Conservation (phyloP, 148 eudicot species). For the Mesembryanthemum crystallinum region DNA sequence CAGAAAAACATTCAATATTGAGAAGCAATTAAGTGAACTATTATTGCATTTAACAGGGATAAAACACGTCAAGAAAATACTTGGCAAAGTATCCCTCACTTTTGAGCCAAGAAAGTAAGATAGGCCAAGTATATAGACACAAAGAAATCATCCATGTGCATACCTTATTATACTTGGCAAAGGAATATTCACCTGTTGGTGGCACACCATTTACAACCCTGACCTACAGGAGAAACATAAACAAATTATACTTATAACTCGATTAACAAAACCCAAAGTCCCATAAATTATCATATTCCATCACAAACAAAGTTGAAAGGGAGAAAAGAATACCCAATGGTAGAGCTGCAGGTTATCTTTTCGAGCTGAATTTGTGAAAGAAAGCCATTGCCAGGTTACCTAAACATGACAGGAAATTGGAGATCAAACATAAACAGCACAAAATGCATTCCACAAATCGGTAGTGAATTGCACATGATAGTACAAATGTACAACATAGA, state of each 20-base stretch:
- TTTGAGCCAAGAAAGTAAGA: background rate
- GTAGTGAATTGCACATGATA: background rate
- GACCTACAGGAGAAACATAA: slow-evolving; percentile 43
- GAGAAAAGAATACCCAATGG: slow-evolving; percentile 57
- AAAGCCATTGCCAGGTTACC: slow-evolving; percentile 97
- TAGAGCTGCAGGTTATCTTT: slow-evolving; percentile 72
- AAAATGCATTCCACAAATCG: background rate
- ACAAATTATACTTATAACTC: background rate
- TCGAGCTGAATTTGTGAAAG: slow-evolving; percentile 83
- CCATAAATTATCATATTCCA: background rate
- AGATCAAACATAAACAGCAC: background rate
- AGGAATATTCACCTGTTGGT: slow-evolving; percentile 90
- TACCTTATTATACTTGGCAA: slow-evolving; percentile 94
- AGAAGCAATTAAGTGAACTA: background rate
- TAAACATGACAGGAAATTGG: slow-evolving; percentile 21
- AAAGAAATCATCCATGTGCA: background rate
- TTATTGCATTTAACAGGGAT: background rate
- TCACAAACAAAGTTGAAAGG: background rate
- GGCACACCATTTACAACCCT: slow-evolving; percentile 91
- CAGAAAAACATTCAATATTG: background rate
- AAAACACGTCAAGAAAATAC: background rate
- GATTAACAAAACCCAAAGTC: background rate
- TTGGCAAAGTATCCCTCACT: too few species aligned
- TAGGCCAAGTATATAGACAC: background rate
- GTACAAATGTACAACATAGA: background rate